A percentile compares a stretch with the other conserved stretches of the same genome.
phyloP scores from a whole-genome alignment of 352 stramenopile species.

The Porosira glacialis region DNA sequence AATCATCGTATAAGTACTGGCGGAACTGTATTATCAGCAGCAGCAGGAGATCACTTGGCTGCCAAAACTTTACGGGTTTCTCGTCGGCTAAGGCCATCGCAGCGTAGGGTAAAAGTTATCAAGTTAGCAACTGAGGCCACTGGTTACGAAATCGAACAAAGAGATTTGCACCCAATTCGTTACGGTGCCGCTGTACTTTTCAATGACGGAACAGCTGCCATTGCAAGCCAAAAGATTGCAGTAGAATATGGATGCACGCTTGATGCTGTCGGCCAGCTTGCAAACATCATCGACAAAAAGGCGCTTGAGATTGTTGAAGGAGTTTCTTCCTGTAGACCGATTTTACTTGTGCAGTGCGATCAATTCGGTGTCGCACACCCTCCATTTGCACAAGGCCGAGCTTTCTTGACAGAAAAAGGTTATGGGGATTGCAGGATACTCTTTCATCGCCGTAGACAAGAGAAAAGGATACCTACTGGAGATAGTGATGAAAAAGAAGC shows the following conservation, averaged over 20 bases:
- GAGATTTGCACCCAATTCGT: conserved; percentile 82
- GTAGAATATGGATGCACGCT: conserved; percentile 77
- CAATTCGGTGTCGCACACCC: conserved; percentile 86
- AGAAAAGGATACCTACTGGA: no score
- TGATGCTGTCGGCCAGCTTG: conserved; percentile 74
- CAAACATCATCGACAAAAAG: conserved; percentile 37
- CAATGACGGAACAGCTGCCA: conserved; percentile 65
- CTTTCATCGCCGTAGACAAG: conserved; percentile 32
- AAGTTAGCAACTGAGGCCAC: conserved; percentile 29
- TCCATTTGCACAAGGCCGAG: conserved; percentile 82
- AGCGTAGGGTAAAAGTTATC: conserved; percentile 37
- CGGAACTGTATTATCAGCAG: no score
- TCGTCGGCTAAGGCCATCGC: conserved; percentile 28
- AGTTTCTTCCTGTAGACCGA: conserved; percentile 18
- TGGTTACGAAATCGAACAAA: conserved; percentile 52
- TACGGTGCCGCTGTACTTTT: conserved; percentile 84
- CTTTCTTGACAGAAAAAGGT: conserved; percentile 85
- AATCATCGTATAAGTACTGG: no score
- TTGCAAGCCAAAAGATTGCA: conserved; percentile 45
- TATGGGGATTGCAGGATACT: conserved; percentile 59
- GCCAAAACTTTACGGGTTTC: conserved; percentile 20
- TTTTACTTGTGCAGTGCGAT: conserved; percentile 83
- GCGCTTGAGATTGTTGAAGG: conserved; percentile 20
- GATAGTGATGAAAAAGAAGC: conserved; percentile 1
- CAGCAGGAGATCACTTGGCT: conserved; percentile 25